Evolutionary conservation across 1,139 yeast genomes (phyloP), one percentile per base, ranked within the genome.

Genomic region (Suhomyces panamericanus): DNA sequence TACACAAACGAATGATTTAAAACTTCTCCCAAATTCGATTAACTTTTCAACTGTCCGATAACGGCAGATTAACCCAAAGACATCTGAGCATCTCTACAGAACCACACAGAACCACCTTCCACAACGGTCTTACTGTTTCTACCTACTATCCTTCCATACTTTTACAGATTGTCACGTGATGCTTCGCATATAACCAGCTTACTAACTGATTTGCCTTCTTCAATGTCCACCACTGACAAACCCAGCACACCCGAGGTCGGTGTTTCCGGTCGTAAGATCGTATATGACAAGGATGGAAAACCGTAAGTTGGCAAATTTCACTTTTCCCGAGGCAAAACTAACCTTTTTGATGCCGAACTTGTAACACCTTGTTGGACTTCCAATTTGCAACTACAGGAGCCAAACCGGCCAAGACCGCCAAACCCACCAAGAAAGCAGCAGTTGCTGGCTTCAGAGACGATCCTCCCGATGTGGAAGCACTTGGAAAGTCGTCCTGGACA

Each of bases 401-500:
- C 26, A 34, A 34, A 34, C 36, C 36, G 3, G 48, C 40, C 37
- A 41, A 43, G 28, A 32, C 45, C 13, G 43, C 47, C 28, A 50
- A 59, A 36, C 43, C 51, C 10, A 48, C 54, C 14, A 32, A 15
- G 30, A 43, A 38, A n/a, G 47, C 46, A n/a, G 42, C 38, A 12
- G 30, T 31, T 3, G 35, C 35, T 6, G 39, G 47, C 22, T 69
- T 70, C 42, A 53, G 71, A 4, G 84, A 78, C 34, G 83, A 87
- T 50, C 99, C 99, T 0, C 93, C 98, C 0, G 98, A 90, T 66
- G 95, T 87, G 10, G 85, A 78, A 42, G 75, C 77, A 49, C 67
- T 93, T 7, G 99, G 99, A 0, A 74, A 83, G 43, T 80, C 96
- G 0, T 83, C 97, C 3, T 93, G 99, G 99, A 89, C 96, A 1